Conservation (phyloP, 2,329 filamentous ascomycete species). For the Daldinia eschscholtzii region DNA sequence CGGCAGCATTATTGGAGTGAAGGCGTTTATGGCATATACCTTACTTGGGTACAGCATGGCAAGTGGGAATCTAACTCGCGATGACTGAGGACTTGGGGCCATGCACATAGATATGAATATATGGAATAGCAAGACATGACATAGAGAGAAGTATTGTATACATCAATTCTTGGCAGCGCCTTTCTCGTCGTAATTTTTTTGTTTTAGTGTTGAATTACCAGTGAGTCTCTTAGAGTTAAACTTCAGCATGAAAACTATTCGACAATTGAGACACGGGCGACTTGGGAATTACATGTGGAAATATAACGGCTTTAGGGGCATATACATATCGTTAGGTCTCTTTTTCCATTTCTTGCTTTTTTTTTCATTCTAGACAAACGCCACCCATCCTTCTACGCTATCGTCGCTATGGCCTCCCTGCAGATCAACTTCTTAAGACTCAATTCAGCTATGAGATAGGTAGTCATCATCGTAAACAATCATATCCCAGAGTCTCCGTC, state of each 20-base stretch:
- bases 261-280: background rate
- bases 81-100: slow-evolving; percentile 17
- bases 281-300: background rate
- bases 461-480: too few species aligned
- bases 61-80: slow-evolving; percentile 22
- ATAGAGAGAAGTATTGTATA: slow-evolving; percentile 29
- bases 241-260: background rate
- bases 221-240: background rate
- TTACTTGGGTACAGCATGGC: slow-evolving; percentile 34
- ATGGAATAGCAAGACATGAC: slow-evolving; percentile 23
- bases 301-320: background rate
- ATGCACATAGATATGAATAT: slow-evolving; percentile 19
- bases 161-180: background rate
- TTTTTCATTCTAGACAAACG: background rate
- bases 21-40: slow-evolving; percentile 44
- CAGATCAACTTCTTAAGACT: background rate
- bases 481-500: too few species aligned
- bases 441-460: background rate
- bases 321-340: background rate
- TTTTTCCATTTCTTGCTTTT: background rate
- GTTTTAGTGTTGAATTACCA: background rate
- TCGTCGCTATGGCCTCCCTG: background rate
- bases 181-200: background rate
- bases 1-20: slow-evolving; percentile 37
- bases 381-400: too few species aligned